Evolutionary conservation across 352 stramenopile species (phyloP).

Genomic region (Saprolegnia diclina): DNA sequence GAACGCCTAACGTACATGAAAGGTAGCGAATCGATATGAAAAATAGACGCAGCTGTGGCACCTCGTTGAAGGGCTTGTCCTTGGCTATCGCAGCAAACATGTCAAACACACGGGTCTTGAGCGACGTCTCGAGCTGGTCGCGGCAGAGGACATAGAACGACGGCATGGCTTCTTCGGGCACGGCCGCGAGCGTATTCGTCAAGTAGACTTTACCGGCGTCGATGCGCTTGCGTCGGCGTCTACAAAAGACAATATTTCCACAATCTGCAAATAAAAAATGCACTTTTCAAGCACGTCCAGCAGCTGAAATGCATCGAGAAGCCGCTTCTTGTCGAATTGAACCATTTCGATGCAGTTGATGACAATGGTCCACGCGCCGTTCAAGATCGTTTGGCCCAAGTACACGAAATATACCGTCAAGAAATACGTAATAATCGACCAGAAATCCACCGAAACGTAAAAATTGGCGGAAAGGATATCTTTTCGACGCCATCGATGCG

Average conservation of each 20-base stretch:
- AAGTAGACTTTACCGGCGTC: slow-evolving; percentile 59
- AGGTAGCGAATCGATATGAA: too few relatives aligned
- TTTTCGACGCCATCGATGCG: slow-evolving; percentile 56
- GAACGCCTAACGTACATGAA: slow-evolving; percentile 41
- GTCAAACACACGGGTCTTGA: slow-evolving; percentile 47
- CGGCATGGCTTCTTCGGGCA: slow-evolving; percentile 41
- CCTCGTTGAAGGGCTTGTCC: slow-evolving; percentile 33
- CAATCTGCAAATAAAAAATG: neutral
- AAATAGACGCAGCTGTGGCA: slow-evolving; percentile 29
- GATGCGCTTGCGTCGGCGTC: slow-evolving; percentile 41
- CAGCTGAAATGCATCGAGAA: slow-evolving; percentile 63
- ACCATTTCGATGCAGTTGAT: slow-evolving; percentile 74
- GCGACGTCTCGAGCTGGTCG: slow-evolving; percentile 49
- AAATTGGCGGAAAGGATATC: slow-evolving; percentile 25
- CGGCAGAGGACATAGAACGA: slow-evolving; percentile 51
- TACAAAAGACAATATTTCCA: slow-evolving; percentile 1
- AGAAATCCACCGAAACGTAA: too few relatives aligned
- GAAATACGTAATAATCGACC: neutral
- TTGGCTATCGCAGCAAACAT: slow-evolving; percentile 59
- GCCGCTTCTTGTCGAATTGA: slow-evolving; percentile 60
- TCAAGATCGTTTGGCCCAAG: slow-evolving; percentile 15
- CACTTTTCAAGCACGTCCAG: slow-evolving; percentile 66
- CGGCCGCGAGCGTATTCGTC: slow-evolving; percentile 50
- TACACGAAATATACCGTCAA: neutral
- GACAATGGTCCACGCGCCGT: slow-evolving; percentile 22